Evolutionary conservation across 345 rosid species (phyloP).

Genomic region (Orychophragmus violaceus): DNA sequence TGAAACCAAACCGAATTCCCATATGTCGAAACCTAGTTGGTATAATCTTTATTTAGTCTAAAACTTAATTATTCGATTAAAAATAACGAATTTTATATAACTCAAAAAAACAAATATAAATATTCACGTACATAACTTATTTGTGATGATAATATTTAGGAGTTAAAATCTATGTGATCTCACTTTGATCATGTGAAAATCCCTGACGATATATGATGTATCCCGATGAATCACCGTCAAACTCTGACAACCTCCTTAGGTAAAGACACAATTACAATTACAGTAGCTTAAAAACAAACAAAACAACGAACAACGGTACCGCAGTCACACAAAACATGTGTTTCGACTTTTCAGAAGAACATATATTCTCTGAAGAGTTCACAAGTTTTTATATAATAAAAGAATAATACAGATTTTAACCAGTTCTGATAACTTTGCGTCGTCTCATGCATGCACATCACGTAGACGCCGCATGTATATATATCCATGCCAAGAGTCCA

Average conservation of each 20-base stretch:
- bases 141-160: not conserved
- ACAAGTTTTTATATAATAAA: not conserved
- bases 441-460: not conserved
- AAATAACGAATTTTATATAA: not conserved
- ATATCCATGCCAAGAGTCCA: not conserved
- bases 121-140: not conserved
- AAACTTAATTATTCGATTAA: not conserved
- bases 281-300: not conserved
- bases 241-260: not conserved
- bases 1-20: too few species aligned
- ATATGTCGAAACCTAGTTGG: too few species aligned
- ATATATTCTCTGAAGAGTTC: not conserved
- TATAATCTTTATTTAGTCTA: not conserved
- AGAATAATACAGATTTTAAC: not conserved
- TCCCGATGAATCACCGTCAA: not conserved
- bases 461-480: not conserved
- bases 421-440: not conserved
- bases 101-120: not conserved
- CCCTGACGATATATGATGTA: not conserved
- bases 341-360: not conserved
- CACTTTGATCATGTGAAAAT: not conserved
- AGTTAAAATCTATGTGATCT: not conserved
- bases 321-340: not conserved
- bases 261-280: not conserved
- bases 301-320: not conserved